Conservation (phyloP, 2,329 filamentous ascomycete species). For the Coccinonectria pachysandricola region DNA sequence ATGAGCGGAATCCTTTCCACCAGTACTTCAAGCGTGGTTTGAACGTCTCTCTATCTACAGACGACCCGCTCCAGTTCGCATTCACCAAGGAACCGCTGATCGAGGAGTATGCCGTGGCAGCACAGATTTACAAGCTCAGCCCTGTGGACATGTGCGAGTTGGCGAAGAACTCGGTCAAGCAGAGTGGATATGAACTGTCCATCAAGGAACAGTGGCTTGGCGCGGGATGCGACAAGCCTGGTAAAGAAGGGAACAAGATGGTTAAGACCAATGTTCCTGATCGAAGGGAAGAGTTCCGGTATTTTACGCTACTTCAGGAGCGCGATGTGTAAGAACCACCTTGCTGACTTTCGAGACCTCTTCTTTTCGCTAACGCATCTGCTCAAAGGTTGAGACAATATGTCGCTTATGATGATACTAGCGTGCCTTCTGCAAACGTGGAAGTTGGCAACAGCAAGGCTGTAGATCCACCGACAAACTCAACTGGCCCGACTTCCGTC, state of each 20-base stretch:
- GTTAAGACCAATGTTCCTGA: slow-evolving; percentile 95
- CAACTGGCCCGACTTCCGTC: too few relatives aligned
- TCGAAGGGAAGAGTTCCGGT: slow-evolving; percentile 78
- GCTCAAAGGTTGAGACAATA: slow-evolving; percentile 37
- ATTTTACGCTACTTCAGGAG: slow-evolving; percentile 79
- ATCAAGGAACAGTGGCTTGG: slow-evolving; percentile 92
- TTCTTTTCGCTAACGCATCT: background rate
- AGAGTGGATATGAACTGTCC: slow-evolving; percentile 83
- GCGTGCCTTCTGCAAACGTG: slow-evolving; percentile 8
- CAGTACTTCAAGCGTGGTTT: slow-evolving; percentile 91
- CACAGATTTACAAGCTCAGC: slow-evolving; percentile 95
- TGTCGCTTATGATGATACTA: slow-evolving; percentile 24
- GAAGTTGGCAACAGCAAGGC: slow-evolving; percentile 7
- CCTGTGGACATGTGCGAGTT: slow-evolving; percentile 98
- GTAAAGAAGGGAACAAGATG: slow-evolving; percentile 80
- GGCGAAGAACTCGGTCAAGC: slow-evolving; percentile 88
- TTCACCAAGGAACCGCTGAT: slow-evolving; percentile 98
- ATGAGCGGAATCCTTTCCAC: slow-evolving; percentile 92
- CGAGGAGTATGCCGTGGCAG: slow-evolving; percentile 94
- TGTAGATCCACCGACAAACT: too few relatives aligned
- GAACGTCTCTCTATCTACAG: slow-evolving; percentile 92
- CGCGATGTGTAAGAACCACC: slow-evolving; percentile 73
- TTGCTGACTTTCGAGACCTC: too few relatives aligned
- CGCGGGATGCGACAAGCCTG: slow-evolving; percentile 63
- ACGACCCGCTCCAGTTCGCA: slow-evolving; percentile 94